Evolutionary conservation across 306 rosid species (phyloP), one percentile per base, ranked within the genome.

Genomic region (Malus asiatica): DNA sequence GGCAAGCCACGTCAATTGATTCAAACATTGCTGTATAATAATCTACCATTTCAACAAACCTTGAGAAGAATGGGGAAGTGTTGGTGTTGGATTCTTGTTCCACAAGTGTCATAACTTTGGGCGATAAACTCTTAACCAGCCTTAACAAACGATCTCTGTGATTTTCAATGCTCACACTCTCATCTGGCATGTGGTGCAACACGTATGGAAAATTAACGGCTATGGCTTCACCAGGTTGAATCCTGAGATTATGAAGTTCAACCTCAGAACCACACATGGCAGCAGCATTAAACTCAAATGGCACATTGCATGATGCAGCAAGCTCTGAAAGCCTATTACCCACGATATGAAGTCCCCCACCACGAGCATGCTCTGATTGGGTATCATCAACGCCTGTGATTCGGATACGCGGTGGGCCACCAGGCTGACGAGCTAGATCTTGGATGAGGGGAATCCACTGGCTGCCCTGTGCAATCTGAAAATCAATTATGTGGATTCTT

Each of bases 1-100:
- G 66, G 14, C 83, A 52, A 30, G 84, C 86, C n/a, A 57, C 97
- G 27, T 95, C 97, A 20, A 95, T 88, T 1, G 97, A 90, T 67
- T 95, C 96, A 32, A 92, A 95, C 96, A 92, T 92, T 12, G 99
- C 99, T 7, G 85, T 80, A 58, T 95, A 92, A 30, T 89, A 92
- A 64, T 69, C 82, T 59, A 89, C 30, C 1, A 92, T 88, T 93
- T 95, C 99, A 14, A 29, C 38, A 82, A 95, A 95, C 84, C 99
- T 88, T 11, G 72, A 27, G 11, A 33, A 70, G 76, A 95, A 95
- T 18, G 99, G 88, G 18, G 97, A 92, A 66, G 99, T 95, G 88
- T 95, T 95, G 68, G 99, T 95, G 90, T 90, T 95, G 23, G 97
- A 92, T 69, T 95, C 99, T 82, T 95, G 99, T 87, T 95, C 99